Base-by-base conservation (phyloP, 495 filamentous ascomycete species). In the Arthonia radiata region DNA sequence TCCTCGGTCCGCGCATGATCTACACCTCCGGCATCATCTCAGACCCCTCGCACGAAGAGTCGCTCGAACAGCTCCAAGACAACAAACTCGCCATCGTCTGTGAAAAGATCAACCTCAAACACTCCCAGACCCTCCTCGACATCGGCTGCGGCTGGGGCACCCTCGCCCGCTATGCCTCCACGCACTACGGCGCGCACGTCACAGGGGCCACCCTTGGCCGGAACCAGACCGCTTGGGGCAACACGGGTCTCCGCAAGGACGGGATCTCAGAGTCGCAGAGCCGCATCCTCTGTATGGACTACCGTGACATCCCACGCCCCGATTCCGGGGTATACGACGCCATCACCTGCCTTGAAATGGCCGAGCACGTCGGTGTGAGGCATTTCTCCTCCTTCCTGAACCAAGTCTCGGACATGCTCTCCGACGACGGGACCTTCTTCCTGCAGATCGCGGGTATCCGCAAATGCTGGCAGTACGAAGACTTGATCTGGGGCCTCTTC, bases 61-160 rank as follows among this genome's bases (percentile, higher is more conserved):
- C 63, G 9, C 64, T 89, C 16, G 77, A 89, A 51, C 54, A 83
- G 47, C 59, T 89, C 25, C 77, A 89, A 52, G 77, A 82, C 52
- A 83, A 89, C 61, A 89, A 89, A 54, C 52, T 83, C 36, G 68
- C 64, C 34, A 54, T 77, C 31, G 78, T 89, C 16, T 89, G 77
- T 50, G 72, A 81, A 50, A 89, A 89, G 59, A 71, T 80, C 32
- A 61, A 52, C 16, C 58, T 83, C 16, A 51, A 79, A 52, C 37
- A 61, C 30, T 72, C 67, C 31, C 74, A 89, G 38, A 49, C 44
- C 2, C 44, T 89, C 48, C 63, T 89, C 19, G 77, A 89, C 39
- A 78, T 83, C 33, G 77, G 77, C 29, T 82, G 77, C 41, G 78
- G 77, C 33, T 86, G 77, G 77, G 77, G 77, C 37, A 83, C 77